phyloP scores from a whole-genome alignment of 441 rosid genomes.

The Populus hybrid region DNA sequence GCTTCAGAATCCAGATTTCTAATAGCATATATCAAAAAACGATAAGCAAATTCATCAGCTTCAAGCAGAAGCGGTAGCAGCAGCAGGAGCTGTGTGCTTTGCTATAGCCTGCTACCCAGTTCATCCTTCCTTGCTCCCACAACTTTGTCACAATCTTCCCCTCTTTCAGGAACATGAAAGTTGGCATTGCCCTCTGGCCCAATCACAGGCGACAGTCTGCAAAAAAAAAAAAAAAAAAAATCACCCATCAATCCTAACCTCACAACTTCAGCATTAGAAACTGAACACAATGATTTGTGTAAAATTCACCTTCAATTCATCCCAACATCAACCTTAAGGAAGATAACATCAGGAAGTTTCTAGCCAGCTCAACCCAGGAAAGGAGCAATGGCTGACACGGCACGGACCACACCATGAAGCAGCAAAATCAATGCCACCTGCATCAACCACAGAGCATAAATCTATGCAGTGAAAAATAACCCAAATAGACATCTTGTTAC shows the following conservation, averaged over 20 bases:
- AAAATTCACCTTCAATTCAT: slow-evolving; percentile 66
- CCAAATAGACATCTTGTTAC: too few species aligned
- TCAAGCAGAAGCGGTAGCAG: slow-evolving; percentile 41
- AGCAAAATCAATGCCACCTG: slow-evolving; percentile 87
- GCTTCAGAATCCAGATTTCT: neutral
- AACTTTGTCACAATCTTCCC: slow-evolving; percentile 75
- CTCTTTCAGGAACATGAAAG: slow-evolving; percentile 74
- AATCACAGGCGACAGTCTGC: slow-evolving; percentile 76
- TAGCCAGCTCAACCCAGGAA: slow-evolving; percentile 76
- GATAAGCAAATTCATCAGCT: neutral
- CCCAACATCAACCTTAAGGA: slow-evolving; percentile 89
- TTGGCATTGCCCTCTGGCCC: slow-evolving; percentile 90
- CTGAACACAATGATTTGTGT: too few species aligned
- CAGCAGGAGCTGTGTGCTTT: slow-evolving; percentile 37
- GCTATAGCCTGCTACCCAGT: slow-evolving; percentile 54
- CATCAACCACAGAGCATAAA: neutral
- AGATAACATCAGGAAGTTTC: slow-evolving; percentile 53
- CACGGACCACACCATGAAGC: slow-evolving; percentile 98
- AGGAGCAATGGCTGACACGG: slow-evolving; percentile 76
- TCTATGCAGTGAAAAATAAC: too few species aligned
- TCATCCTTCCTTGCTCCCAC: slow-evolving; percentile 84
- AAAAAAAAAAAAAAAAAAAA: neutral
- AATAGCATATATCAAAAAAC: neutral
- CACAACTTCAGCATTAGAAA: too few species aligned
- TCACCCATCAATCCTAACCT: neutral